phyloP scores from a whole-genome alignment of 83 land plant species.

The Picea abies region DNA sequence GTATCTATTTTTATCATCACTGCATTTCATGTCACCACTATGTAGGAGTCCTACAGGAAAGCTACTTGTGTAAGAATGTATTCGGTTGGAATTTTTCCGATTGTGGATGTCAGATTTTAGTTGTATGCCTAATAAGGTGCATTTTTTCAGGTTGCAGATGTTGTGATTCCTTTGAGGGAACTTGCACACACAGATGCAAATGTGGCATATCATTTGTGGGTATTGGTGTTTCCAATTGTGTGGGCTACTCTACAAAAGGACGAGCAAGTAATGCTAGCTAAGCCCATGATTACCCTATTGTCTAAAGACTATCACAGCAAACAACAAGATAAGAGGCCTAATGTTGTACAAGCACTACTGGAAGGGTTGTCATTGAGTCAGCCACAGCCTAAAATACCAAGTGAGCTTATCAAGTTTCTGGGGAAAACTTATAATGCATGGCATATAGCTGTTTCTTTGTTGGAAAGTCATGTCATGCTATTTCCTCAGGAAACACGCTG shows the following conservation, averaged over 20 bases:
- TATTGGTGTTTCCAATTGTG: slow-evolving; percentile 96
- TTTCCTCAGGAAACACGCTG: slow-evolving; percentile 91
- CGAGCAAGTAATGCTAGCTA: slow-evolving; percentile 91
- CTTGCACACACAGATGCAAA: slow-evolving; percentile 94
- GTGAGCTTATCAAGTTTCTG: slow-evolving; percentile 97
- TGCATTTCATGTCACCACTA: background rate
- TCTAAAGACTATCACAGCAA: slow-evolving; percentile 97
- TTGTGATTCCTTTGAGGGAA: slow-evolving; percentile 86
- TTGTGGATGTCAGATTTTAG: background rate
- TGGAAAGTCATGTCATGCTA: slow-evolving; percentile 98
- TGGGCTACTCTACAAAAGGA: slow-evolving; percentile 96
- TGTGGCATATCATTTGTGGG: slow-evolving; percentile 99
- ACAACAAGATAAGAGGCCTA: slow-evolving; percentile 89
- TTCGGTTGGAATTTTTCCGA: background rate
- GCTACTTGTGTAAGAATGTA: background rate
- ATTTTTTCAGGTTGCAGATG: slow-evolving; percentile 61
- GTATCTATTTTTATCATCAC: slow-evolving; percentile 34
- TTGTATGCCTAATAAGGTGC: background rate
- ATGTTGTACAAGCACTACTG: slow-evolving; percentile 97
- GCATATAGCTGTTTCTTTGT: slow-evolving; percentile 89
- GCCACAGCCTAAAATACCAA: slow-evolving; percentile 98
- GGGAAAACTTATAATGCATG: slow-evolving; percentile 99
- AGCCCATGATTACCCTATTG: slow-evolving; percentile 88
- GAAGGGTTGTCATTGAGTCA: slow-evolving; percentile 97
- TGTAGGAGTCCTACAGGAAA: background rate